Conservation (phyloP, 805 yeast species). For the Candida yuanshanica region DNA sequence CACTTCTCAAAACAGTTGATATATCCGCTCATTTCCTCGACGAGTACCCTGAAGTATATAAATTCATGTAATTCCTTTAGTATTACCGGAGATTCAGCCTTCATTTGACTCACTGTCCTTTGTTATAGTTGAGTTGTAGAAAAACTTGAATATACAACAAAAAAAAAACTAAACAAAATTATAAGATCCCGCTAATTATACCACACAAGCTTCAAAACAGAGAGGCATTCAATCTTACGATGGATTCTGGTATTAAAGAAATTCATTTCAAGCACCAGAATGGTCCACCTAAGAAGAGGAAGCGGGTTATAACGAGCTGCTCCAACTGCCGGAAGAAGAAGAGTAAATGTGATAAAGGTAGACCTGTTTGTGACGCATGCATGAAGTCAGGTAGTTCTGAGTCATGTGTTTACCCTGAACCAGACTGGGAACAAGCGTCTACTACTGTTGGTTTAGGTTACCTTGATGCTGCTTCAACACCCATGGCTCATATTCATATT, state of each 20-base stretch:
- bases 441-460: slow-evolving; percentile 8
- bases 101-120: too few relatives aligned
- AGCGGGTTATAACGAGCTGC: slow-evolving; percentile 20
- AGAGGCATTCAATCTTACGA: neutral
- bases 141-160: too few relatives aligned
- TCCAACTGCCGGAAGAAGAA: slow-evolving; percentile 23
- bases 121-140: too few relatives aligned
- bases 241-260: neutral
- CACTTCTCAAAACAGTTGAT: neutral
- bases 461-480: slow-evolving; percentile 19
- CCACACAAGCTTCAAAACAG: neutral
- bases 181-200: too few relatives aligned
- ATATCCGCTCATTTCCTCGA: too few relatives aligned
- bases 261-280: slow-evolving; percentile 4
- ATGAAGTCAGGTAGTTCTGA: slow-evolving; percentile 42
- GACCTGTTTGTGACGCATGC: slow-evolving; percentile 52
- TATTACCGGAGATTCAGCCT: too few relatives aligned
- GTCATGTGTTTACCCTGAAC: slow-evolving; percentile 47
- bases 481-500: slow-evolving; percentile 20
- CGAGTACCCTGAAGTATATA: too few relatives aligned
- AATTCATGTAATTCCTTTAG: too few relatives aligned
- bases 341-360: slow-evolving; percentile 35
- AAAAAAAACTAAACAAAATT: too few relatives aligned
- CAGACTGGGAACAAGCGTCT: slow-evolving; percentile 43
- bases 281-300: slow-evolving; percentile 19